phyloP scores from a whole-genome alignment of 345 rosid species.

The Salix brachista region DNA sequence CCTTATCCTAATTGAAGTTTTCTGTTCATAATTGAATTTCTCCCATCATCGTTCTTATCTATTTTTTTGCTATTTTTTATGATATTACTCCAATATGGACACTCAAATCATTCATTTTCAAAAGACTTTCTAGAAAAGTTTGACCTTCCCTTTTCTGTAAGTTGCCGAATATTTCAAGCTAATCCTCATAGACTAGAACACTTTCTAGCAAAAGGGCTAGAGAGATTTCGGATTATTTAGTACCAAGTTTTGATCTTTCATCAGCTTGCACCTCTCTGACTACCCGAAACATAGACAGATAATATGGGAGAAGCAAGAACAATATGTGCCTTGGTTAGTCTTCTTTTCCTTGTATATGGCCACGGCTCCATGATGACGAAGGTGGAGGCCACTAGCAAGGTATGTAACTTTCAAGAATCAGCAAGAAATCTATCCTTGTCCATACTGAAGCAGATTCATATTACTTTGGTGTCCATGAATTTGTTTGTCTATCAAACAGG shows the following conservation, averaged over 20 bases:
- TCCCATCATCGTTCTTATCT: too few species aligned
- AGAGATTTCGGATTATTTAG: background rate
- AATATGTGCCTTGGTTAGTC: conserved; percentile 6
- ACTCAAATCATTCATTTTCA: too few species aligned
- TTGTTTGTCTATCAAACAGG: conserved; percentile 25
- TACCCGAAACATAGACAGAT: background rate
- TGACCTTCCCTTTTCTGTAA: too few species aligned
- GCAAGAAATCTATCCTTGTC: background rate
- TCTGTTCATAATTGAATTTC: too few species aligned
- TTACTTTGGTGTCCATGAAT: too few species aligned
- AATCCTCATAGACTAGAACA: too few species aligned
- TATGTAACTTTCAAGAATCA: background rate
- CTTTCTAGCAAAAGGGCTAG: too few species aligned
- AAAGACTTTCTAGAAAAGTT: too few species aligned
- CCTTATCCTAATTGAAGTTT: too few species aligned
- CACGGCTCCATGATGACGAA: conserved; percentile 1
- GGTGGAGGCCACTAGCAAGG: conserved; percentile 20
- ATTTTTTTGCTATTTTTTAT: too few species aligned
- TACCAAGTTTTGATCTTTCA: background rate
- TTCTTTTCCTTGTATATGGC: conserved; percentile 6
- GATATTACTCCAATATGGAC: too few species aligned
- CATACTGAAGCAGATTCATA: background rate
- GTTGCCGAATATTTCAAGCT: too few species aligned
- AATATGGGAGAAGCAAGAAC: conserved; percentile 8
- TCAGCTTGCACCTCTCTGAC: background rate